Evolutionary conservation across 2,329 filamentous ascomycete species (phyloP), one percentile per base, ranked within the genome.

Genomic region (Xylaria sp.): DNA sequence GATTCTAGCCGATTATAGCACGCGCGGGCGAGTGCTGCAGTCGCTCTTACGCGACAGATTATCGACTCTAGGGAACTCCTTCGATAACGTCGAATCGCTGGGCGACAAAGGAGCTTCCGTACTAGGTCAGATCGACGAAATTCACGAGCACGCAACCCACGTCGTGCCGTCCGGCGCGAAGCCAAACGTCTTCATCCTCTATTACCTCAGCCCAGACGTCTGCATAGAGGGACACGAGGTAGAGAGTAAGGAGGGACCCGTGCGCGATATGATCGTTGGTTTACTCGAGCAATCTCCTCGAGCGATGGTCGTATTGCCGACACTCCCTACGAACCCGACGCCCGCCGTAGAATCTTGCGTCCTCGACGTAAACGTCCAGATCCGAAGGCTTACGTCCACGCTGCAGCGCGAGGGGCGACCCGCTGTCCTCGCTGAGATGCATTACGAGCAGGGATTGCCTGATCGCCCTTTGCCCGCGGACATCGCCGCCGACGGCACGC

Each of bases 121-220:
- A 4, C 24, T 2, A 2, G 65, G 69, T 12, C 69, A 71, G 54
- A 75, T 77, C 39, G 54, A 73, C n/a, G 69, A 71, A 42, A 68
- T 73, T 17, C 61, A 51, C 68, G 71, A 59, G 17, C 71, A 72
- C 51, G 75, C 73, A 3, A 57, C 27, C 14, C 74, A 76, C 36
- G 58, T 73, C 7, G 71, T 76, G 1, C 75, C 75, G 1, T 74
- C 75, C 7, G 72, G 68, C 21, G 61, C 74, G 2, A 74, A 73
- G 21, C 75, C 75, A 4, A 77, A 77, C 51, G 74, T 77, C 1
- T 58, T 77, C 9, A 69, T 77, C 30, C 59, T 76, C n/a, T 74
- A 76, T 59, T 27, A 27, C 24, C 72, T 75, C 17, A 75, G 75
- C 19, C 73, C 74, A 1, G 76, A 72, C 62, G 75, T 75, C 61